Conservation (phyloP, 345 rosid species). For the Euphorbia lathyris region DNA sequence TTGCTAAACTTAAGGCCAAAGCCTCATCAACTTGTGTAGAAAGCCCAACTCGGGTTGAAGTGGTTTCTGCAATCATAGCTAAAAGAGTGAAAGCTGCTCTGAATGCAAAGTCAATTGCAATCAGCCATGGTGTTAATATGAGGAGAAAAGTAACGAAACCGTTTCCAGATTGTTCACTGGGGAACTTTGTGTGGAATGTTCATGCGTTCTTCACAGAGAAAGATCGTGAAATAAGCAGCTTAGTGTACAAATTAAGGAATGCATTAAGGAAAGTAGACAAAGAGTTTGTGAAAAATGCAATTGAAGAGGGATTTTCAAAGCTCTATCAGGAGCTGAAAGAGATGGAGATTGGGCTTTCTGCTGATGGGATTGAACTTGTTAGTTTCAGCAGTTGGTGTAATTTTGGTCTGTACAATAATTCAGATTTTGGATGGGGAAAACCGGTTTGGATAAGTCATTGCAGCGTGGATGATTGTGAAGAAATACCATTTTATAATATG, state of each 20-base stretch:
- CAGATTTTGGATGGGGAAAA: no score
- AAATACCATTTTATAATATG: no score
- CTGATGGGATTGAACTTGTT: not conserved
- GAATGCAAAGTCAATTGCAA: constrained; percentile 14
- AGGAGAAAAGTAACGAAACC: not conserved
- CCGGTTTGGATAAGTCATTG: no score
- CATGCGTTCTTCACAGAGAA: not conserved
- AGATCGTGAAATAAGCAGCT: not conserved
- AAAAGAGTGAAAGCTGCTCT: constrained; percentile 30
- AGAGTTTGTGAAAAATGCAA: not conserved
- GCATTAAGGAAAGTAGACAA: not conserved
- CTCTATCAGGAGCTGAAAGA: not conserved
- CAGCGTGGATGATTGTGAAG: no score
- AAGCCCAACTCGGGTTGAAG: constrained; percentile 49
- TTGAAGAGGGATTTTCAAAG: not conserved
- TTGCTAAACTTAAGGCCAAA: constrained; percentile 26
- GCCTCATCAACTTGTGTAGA: constrained; percentile 27
- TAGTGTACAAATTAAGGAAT: not conserved
- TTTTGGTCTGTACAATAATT: no score
- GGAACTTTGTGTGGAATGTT: not conserved
- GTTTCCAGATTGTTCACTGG: constrained; percentile 4
- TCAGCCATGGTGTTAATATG: not conserved
- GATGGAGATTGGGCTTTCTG: not conserved
- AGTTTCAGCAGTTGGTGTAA: not conserved
- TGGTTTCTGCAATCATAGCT: constrained; percentile 45